Conservation (phyloP, 352 stramenopile species). For the Plasmopara halstedii region DNA sequence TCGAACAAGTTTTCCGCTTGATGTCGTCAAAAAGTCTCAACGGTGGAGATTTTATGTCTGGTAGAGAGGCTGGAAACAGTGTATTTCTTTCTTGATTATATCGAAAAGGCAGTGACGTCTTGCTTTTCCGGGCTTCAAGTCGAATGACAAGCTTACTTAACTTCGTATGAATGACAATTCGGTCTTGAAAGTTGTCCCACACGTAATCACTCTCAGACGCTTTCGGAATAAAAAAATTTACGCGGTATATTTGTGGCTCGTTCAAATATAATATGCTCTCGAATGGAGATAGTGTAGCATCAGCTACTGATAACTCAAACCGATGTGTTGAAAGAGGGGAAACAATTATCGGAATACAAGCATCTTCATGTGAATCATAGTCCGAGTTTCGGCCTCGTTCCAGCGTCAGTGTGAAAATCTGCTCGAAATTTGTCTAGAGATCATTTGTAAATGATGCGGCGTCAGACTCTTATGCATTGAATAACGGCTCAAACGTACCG, state of each 20-base stretch:
- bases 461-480: constrained; percentile 1
- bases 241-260: constrained; percentile 13
- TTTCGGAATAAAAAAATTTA: constrained; percentile 34
- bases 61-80: constrained; percentile 22
- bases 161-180: constrained; percentile 51
- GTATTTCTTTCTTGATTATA: background rate
- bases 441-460: background rate
- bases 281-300: constrained; percentile 1
- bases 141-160: constrained; percentile 37
- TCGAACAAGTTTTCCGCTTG: constrained; percentile 15
- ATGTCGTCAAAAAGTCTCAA: constrained; percentile 56
- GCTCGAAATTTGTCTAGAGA: constrained; percentile 5
- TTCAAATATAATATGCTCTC: constrained; percentile 15
- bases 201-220: constrained; percentile 37
- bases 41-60: constrained; percentile 32
- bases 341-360: constrained; percentile 34
- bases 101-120: background rate
- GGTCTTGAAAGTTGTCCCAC: constrained; percentile 64
- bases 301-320: constrained; percentile 26
- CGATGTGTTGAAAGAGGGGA: constrained; percentile 39
- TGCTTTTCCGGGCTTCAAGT: constrained; percentile 26
- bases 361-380: background rate
- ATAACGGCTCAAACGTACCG: constrained; percentile 3
- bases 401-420: constrained; percentile 11
- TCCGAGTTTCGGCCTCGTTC: background rate